Percentiles rank a stretch among this genome's conserved stretches.
Conservation (phyloP, 148 eudicot genomes). For the Rheum nobile region DNA sequence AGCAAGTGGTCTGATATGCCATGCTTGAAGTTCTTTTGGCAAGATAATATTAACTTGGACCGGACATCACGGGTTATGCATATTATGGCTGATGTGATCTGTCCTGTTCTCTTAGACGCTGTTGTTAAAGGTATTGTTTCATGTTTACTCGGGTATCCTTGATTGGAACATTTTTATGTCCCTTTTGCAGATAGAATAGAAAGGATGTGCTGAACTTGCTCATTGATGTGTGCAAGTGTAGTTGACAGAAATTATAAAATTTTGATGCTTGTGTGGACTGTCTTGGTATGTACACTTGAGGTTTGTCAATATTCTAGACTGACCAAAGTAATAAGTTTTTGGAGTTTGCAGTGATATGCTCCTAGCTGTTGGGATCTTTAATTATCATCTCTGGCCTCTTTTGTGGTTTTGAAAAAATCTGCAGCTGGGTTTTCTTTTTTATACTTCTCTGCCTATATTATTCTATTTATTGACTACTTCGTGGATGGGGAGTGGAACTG, state of each 20-base stretch:
- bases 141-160: not conserved
- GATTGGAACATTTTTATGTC: not conserved
- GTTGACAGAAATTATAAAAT: not conserved
- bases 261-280: not conserved
- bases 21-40: slow-evolving; percentile 85
- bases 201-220: not conserved
- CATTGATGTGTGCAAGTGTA: not conserved
- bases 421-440: not conserved
- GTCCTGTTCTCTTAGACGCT: slow-evolving; percentile 68
- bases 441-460: not conserved
- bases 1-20: slow-evolving; percentile 41
- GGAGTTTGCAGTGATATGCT: not conserved
- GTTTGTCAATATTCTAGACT: not conserved
- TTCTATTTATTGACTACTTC: not conserved
- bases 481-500: not conserved
- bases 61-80: slow-evolving; percentile 50
- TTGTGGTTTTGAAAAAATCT: not conserved
- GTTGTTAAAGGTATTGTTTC: slow-evolving; percentile 65
- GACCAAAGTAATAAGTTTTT: not conserved
- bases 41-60: slow-evolving; percentile 48
- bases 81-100: slow-evolving; percentile 52
- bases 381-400: not conserved
- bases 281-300: not conserved
- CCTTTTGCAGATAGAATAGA: not conserved
- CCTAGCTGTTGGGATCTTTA: not conserved